Evolutionary conservation across 768 basidiomycete genomes (phyloP), one percentile per base, ranked within the genome.

Genomic region (Xerocomus potaroensis): DNA sequence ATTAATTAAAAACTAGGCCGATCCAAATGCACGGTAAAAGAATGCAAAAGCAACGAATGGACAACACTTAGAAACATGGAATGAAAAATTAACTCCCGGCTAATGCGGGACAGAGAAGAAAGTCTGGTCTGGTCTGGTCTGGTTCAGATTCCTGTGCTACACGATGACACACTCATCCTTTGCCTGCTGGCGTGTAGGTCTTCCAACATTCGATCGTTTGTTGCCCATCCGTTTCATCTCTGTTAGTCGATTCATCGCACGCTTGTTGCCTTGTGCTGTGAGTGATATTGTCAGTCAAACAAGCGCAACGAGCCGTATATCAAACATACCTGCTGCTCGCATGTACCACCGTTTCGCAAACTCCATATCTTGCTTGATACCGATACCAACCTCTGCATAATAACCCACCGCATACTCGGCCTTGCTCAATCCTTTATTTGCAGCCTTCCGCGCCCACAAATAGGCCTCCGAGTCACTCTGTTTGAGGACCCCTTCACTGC

Each of bases 381-480:
- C 96, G 55, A 99, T 99, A 3, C 94, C 96, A 10, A 94, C 87
- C 67, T 98, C 96, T 0, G 92, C 91, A 65, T 98, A 99, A 68
- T 97, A 96, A 21, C 95, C 96, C 16, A 98, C 95, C 9, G 96
- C 96, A 69, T 97, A 99, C 68, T 99, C 96, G 0, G 96, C 96
- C 67, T 96, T 97, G 63, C 87, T 87, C 58, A 96, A 62, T 6
- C 95, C 96, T 68, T 96, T 97, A 67, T 97, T 96, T 19, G 93
- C 96, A 15, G 94, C 93, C 44, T 91, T 80, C 26, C 94, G 76
- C 10, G 95, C 96, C 96, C 96, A 99, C 32, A 99, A 68, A 67
- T 96, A 99, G n/a, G 96, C 96, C 65, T 99, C 96, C 3, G 87
- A 88, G 66, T 99, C 96, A 58, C 90, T 93, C 73, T 98, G 96